Evolutionary conservation across 495 filamentous ascomycete species (phyloP).

Genomic region (Melanomma pulvis-pyrius): DNA sequence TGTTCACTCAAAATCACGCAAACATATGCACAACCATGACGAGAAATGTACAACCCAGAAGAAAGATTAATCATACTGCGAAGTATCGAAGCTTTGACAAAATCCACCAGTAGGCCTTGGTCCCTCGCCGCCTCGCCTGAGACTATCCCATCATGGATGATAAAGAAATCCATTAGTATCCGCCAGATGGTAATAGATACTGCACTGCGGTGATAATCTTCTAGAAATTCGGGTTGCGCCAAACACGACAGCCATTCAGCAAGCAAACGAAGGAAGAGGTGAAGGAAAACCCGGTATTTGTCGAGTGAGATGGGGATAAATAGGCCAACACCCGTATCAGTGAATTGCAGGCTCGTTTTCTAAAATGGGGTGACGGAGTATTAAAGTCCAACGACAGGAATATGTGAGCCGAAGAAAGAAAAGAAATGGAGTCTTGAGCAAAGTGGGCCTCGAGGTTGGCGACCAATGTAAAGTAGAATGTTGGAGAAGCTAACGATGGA

Average conservation of each 20-base stretch:
- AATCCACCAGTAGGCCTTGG: background rate
- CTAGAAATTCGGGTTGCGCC: background rate
- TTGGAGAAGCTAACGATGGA: background rate
- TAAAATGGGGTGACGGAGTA: slow-evolving; percentile 1
- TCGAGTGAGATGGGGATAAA: background rate
- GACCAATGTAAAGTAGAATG: background rate
- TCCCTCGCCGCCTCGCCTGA: background rate
- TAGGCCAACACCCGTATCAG: background rate
- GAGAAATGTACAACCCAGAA: background rate
- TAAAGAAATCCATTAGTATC: slow-evolving; percentile 1
- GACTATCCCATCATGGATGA: slow-evolving; percentile 5
- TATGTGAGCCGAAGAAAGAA: background rate
- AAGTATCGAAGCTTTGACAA: slow-evolving; percentile 13
- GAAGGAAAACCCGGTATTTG: background rate
- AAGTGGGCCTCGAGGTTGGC: background rate
- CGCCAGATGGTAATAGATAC: background rate
- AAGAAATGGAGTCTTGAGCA: background rate
- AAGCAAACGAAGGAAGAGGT: background rate
- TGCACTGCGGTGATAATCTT: background rate
- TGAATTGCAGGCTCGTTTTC: background rate
- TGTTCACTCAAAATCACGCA: background rate
- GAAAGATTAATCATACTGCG: slow-evolving; percentile 4
- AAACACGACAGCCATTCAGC: background rate
- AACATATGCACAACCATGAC: background rate
- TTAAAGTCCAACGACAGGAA: background rate